Conservation (phyloP, 208 protist species). For the Vickermania spadyakhi region DNA sequence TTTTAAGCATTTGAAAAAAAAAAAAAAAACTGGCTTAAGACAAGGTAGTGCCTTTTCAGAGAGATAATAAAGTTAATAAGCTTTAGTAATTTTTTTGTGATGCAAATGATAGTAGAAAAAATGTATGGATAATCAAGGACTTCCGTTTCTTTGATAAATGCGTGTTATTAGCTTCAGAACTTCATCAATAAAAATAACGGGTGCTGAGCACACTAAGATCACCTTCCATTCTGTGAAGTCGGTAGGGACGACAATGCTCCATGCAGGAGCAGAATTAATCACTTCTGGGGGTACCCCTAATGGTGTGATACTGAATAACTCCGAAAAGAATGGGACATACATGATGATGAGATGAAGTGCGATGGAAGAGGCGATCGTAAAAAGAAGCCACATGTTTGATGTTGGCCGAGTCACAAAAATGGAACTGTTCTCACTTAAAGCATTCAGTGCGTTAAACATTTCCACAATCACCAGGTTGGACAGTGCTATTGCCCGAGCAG, state of each 20-base stretch:
- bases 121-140: no score
- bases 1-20: no score
- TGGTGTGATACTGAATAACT: conserved; percentile 79
- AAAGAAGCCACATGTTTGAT: conserved; percentile 73
- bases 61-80: no score
- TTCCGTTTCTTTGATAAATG: no score
- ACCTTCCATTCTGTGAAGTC: conserved; percentile 84
- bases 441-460: conserved; percentile 95
- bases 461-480: conserved; percentile 92
- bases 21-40: no score
- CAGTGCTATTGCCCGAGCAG: conserved; percentile 80
- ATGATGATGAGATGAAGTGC: conserved; percentile 88
- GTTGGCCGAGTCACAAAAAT: conserved; percentile 53
- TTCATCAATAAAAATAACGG: conserved; percentile 94
- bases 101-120: no score
- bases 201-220: conserved; percentile 82
- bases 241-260: conserved; percentile 54
- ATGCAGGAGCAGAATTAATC: conserved; percentile 34
- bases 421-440: conserved; percentile 90
- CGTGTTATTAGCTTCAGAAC: conserved; percentile 78
- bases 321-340: conserved; percentile 83
- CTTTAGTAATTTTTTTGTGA: no score
- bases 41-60: no score
- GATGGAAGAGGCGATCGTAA: conserved; percentile 77
- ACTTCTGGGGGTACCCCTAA: conserved; percentile 53